phyloP scores from a whole-genome alignment of 257 asterid species.

The Paraleonurus japonicus region DNA sequence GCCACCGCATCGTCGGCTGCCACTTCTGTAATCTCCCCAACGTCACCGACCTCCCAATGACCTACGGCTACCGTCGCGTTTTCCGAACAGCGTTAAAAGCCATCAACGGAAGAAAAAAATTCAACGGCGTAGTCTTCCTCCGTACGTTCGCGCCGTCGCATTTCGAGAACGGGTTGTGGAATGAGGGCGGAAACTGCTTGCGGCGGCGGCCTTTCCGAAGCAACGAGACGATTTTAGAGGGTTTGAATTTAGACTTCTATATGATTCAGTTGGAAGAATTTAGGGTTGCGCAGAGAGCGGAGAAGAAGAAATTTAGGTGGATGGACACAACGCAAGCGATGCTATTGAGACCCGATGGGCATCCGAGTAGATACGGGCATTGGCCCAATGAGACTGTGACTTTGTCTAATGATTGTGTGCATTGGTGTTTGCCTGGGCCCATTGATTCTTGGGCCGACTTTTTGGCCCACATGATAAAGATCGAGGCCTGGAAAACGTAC shows the following conservation, averaged over 20 bases:
- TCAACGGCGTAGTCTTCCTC: conserved; percentile 34
- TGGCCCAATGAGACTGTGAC: conserved; percentile 55
- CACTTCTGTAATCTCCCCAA: conserved; percentile 44
- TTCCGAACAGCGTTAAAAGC: conserved; percentile 43
- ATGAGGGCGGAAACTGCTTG: conserved; percentile 55
- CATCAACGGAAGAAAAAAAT: conserved; percentile 22
- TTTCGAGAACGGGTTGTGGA: conserved; percentile 62
- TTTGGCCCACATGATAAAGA: conserved; percentile 49
- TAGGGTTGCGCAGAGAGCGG: conserved; percentile 36
- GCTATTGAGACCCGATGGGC: conserved; percentile 70
- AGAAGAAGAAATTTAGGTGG: conserved; percentile 38
- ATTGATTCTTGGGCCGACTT: conserved; percentile 67
- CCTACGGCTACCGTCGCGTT: conserved; percentile 49
- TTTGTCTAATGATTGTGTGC: conserved; percentile 42
- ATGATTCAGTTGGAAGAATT: conserved; percentile 55
- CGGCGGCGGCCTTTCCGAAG: conserved; percentile 48
- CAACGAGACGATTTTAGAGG: conserved; percentile 46
- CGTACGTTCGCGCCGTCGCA: conserved; percentile 69
- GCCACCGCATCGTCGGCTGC: conserved; percentile 48
- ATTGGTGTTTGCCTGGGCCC: conserved; percentile 68
- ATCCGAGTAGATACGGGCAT: conserved; percentile 65
- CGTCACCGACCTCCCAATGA: conserved; percentile 31
- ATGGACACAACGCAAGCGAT: conserved; percentile 53
- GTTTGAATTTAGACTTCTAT: conserved; percentile 40
- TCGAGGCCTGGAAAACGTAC: conserved; percentile 39